Evolutionary conservation across 148 eudicot species (phyloP).

Genomic region (Simmondsia chinensis): DNA sequence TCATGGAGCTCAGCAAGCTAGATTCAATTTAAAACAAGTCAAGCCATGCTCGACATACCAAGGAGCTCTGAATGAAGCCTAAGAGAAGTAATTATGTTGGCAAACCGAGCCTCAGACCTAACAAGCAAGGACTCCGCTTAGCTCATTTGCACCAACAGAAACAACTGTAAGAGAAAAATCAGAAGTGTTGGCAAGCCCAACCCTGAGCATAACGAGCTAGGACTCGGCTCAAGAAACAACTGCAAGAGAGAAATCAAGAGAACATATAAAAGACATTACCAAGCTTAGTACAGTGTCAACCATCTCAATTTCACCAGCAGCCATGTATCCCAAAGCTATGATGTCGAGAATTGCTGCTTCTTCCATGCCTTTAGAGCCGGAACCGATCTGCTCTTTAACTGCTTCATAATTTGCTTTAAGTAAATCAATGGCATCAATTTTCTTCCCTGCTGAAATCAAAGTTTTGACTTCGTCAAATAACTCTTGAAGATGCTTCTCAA

Average conservation of each 20-base stretch:
- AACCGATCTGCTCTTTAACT: slow-evolving; percentile 61
- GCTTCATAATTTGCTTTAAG: slow-evolving; percentile 76
- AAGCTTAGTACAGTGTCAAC: slow-evolving; percentile 40
- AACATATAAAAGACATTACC: slow-evolving; percentile 57
- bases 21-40: too few species aligned
- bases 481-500: slow-evolving; percentile 62
- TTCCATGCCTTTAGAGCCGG: slow-evolving; percentile 58
- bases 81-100: too few species aligned
- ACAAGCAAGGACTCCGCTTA: too few species aligned
- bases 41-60: too few species aligned
- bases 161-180: too few species aligned
- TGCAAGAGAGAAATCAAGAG: slow-evolving; percentile 1
- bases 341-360: slow-evolving; percentile 80
- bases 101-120: too few species aligned
- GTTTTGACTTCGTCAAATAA: slow-evolving; percentile 74
- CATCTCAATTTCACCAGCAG: slow-evolving; percentile 50
- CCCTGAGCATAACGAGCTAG: too few species aligned
- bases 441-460: slow-evolving; percentile 56
- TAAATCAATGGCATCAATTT: slow-evolving; percentile 51
- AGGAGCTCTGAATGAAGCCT: too few species aligned
- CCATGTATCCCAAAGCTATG: slow-evolving; percentile 64
- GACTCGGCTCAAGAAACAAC: too few species aligned
- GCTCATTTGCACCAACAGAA: too few species aligned
- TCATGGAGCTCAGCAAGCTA: too few species aligned
- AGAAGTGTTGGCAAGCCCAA: too few species aligned